Evolutionary conservation across 2,329 filamentous ascomycete genomes (phyloP).

Genomic region (Venturia carpophila): DNA sequence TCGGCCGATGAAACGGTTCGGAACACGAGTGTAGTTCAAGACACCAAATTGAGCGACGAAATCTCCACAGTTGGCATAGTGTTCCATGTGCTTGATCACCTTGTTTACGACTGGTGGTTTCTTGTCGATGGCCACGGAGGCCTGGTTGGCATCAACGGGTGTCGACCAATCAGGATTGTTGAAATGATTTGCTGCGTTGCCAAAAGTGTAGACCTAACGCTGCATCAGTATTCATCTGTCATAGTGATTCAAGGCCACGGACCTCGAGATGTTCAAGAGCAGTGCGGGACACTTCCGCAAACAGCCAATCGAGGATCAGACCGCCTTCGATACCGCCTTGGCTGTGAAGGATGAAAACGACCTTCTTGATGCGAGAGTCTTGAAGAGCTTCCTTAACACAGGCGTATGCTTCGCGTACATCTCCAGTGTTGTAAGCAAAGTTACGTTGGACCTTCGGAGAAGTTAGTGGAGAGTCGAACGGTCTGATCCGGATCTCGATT

Average conservation of each 20-base stretch:
- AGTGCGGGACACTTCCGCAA: slow-evolving; percentile 61
- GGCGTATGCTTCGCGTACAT: slow-evolving; percentile 51
- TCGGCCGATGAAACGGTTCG: slow-evolving; percentile 42
- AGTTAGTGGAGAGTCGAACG: background rate
- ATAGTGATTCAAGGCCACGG: too few species aligned
- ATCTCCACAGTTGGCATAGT: slow-evolving; percentile 68
- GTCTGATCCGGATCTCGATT: background rate
- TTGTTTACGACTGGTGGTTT: slow-evolving; percentile 16
- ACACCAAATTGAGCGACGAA: slow-evolving; percentile 70
- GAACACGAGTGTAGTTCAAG: slow-evolving; percentile 54
- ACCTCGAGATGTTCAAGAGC: slow-evolving; percentile 35
- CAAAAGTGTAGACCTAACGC: slow-evolving; percentile 59
- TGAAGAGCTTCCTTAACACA: slow-evolving; percentile 57
- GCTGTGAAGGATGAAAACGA: slow-evolving; percentile 67
- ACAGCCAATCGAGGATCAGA: slow-evolving; percentile 66
- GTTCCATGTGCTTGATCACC: slow-evolving; percentile 65
- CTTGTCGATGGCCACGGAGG: slow-evolving; percentile 24
- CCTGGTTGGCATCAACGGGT: slow-evolving; percentile 24
- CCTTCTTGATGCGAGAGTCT: slow-evolving; percentile 54
- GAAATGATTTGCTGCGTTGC: slow-evolving; percentile 71
- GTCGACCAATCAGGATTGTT: slow-evolving; percentile 56
- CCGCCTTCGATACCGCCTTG: slow-evolving; percentile 70
- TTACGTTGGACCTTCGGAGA: slow-evolving; percentile 54
- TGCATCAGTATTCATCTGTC: slow-evolving; percentile 21
- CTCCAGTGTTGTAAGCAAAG: slow-evolving; percentile 62